phyloP scores from a whole-genome alignment of 2,329 filamentous ascomycete genomes.

The Leptographium wingfieldii region DNA sequence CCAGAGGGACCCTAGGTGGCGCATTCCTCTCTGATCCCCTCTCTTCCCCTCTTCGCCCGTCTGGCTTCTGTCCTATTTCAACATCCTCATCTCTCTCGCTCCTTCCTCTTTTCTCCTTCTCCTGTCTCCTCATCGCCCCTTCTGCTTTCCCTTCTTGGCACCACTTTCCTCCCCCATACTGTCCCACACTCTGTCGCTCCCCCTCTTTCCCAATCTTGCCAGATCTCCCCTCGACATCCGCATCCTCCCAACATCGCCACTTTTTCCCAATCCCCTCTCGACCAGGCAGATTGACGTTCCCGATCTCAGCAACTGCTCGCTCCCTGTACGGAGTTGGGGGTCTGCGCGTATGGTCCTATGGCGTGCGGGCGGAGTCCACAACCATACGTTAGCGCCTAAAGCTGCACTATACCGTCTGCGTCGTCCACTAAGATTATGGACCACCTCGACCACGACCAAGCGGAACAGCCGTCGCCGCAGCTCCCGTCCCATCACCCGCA shows the following conservation, averaged over 20 bases:
- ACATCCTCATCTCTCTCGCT: not conserved
- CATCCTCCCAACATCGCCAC: not conserved
- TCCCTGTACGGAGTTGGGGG: too few species aligned
- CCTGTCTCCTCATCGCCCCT: not conserved
- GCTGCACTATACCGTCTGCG: not conserved
- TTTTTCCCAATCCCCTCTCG: not conserved
- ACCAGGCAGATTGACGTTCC: too few species aligned
- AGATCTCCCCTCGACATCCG: not conserved
- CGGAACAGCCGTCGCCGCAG: not conserved
- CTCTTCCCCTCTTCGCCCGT: not conserved
- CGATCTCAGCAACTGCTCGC: too few species aligned
- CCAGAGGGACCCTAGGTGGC: too few species aligned
- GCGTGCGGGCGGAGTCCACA: too few species aligned
- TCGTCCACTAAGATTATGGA: slow-evolving; percentile 2
- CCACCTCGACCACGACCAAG: not conserved
- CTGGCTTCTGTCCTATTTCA: too few species aligned
- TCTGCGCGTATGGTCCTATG: too few species aligned
- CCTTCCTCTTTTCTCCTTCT: not conserved
- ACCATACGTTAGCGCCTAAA: not conserved
- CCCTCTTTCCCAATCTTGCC: not conserved
- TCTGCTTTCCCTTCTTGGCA: not conserved
- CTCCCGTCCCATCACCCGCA: not conserved
- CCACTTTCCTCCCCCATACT: not conserved
- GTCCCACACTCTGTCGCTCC: not conserved
- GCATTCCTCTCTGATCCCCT: not conserved